Percentiles rank a stretch among this genome's conserved stretches.
These are phyloP conservation scores for Dothideomycetes sp. DNA, from an alignment of 2,329 filamentous ascomycete genomes.

Conservation along the genomic window DNA sequence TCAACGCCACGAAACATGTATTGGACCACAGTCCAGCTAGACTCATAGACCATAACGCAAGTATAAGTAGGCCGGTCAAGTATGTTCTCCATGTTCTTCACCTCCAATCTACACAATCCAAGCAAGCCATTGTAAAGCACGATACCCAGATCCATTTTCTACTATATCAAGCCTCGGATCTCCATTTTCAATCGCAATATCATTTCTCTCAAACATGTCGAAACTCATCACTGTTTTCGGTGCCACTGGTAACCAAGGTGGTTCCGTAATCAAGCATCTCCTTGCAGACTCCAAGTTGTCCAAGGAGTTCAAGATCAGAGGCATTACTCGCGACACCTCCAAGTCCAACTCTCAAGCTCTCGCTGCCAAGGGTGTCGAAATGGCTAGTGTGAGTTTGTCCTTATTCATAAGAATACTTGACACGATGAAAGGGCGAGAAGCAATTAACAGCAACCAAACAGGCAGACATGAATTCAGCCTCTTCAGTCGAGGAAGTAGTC, in stretches of 20 bases:
- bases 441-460: slow-evolving; percentile 10
- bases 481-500: slow-evolving; percentile 34
- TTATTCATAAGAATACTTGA: too few relatives aligned
- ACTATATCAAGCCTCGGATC: background rate
- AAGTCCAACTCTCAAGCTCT: slow-evolving; percentile 36
- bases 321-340: slow-evolving; percentile 40
- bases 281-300: slow-evolving; percentile 32
- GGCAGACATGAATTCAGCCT: slow-evolving; percentile 40
- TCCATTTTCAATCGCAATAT: background rate
- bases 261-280: slow-evolving; percentile 39
- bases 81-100: too few relatives aligned
- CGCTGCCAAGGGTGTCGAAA: slow-evolving; percentile 35
- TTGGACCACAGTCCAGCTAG: too few relatives aligned
- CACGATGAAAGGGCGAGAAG: background rate
- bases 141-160: background rate
- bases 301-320: slow-evolving; percentile 42
- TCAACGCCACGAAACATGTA: too few relatives aligned
- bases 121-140: too few relatives aligned
- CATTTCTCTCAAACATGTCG: background rate
- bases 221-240: slow-evolving; percentile 43
- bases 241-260: slow-evolving; percentile 50
- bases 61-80: too few relatives aligned
- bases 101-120: too few relatives aligned
- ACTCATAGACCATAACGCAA: too few relatives aligned
- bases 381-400: slow-evolving; percentile 23